Percentiles rank a stretch among this genome's conserved stretches.
These are phyloP conservation scores for Elaeagnus macrophylla DNA, from an alignment of 306 rosid species.

Conservation along the genomic window DNA sequence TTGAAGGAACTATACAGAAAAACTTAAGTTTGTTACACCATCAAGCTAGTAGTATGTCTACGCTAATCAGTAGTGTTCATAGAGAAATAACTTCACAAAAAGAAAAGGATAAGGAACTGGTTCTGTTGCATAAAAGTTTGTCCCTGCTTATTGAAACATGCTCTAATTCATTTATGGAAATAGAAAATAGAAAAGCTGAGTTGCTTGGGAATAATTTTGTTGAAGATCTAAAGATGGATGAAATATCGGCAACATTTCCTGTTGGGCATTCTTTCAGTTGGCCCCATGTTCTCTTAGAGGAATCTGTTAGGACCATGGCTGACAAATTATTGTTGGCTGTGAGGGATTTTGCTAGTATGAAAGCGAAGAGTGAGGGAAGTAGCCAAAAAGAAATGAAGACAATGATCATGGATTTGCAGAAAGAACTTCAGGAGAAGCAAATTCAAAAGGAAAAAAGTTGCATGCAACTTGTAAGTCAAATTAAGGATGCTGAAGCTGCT, in stretches of 20 bases:
- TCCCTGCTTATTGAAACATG: conserved; percentile 60
- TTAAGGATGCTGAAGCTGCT: conserved; percentile 75
- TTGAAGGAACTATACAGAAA: conserved; percentile 39
- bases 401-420: conserved; percentile 56
- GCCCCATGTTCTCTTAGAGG: conserved; percentile 38
- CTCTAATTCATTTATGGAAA: conserved; percentile 38
- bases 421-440: conserved; percentile 91
- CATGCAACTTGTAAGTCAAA: conserved; percentile 77
- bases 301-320: conserved; percentile 47
- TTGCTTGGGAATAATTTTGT: conserved; percentile 44
- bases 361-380: conserved; percentile 48
- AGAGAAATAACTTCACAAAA: conserved; percentile 37
- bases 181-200: conserved; percentile 52
- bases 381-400: conserved; percentile 68
- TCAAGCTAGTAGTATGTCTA: conserved; percentile 36
- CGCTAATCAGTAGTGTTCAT: conserved; percentile 32
- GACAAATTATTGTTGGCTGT: conserved; percentile 52
- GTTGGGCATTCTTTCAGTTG: conserved; percentile 17
- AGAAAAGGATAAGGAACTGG: conserved; percentile 47
- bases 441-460: conserved; percentile 69
- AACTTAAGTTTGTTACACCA: conserved; percentile 51
- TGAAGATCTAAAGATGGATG: conserved; percentile 20
- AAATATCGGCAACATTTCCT: conserved; percentile 11
- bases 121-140: conserved; percentile 42
- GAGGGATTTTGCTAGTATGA: conserved; percentile 51